Evolutionary conservation across 345 rosid species (phyloP), one percentile per base, ranked within the genome.

Genomic region (Salix arbutifolia): DNA sequence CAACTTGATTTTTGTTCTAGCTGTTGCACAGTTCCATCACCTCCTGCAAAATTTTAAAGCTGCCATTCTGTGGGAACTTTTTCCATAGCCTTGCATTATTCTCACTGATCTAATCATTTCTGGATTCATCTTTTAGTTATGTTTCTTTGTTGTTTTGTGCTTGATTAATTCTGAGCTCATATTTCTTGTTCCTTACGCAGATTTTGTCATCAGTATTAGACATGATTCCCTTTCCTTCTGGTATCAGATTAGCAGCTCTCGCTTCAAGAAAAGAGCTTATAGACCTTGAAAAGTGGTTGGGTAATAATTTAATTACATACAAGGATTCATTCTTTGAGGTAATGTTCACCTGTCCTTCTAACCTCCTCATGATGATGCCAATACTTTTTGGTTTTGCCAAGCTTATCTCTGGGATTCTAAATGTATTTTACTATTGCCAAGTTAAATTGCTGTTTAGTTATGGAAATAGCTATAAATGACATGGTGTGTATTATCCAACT

Each of bases 221-320:
- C 82, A 84, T 86, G 88, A 81, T 91, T 71, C 96, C 99, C 74
- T 85, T 85, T 78, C 79, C 92, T 69, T 84, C 76, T 67, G 88
- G 91, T 73, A 86, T 96, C 72, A 86, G 91, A 86, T 83, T 96
- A 80, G 96, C 98, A 35, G 91, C 91, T 65, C 88, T 91, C 80
- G 99, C 98, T 77, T 90, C 98, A 71, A 76, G 83, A 75, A 90
- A 89, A 83, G 99, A 91, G 58, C 80, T 82, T 76, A 53, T 91
- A 74, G 97, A 91, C 84, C 87, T 96, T 75, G 99, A 96, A 76
- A 87, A 85, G 80, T 96, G 99, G 99, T 85, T 93, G 86, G 79
- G 74, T 81, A 76, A 64, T 84, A 88, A 90, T 82, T 79, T 93
- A 74, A 80, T 74, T 79, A 76, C 79, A 74, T 86, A 86, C 80